Evolutionary conservation across 139 green algal genomes (phyloP).

Genomic region (Monoraphidium neglectum): DNA sequence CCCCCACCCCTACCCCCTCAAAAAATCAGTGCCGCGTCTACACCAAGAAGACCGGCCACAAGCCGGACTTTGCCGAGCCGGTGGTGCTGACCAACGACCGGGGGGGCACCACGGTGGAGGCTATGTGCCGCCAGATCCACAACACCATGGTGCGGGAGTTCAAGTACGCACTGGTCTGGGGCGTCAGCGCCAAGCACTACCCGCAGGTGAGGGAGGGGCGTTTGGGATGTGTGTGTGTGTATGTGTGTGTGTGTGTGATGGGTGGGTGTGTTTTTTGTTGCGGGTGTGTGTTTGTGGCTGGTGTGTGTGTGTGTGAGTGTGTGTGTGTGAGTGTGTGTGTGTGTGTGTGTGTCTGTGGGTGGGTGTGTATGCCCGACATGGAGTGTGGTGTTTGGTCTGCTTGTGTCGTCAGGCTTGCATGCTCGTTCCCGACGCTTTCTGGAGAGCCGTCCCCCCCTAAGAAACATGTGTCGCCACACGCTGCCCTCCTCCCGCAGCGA

Average conservation of each 20-base stretch:
- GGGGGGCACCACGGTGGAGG: conserved; percentile 86
- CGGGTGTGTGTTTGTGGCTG: neutral
- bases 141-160: conserved; percentile 77
- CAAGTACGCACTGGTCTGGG: conserved; percentile 97
- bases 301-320: too few relatives aligned
- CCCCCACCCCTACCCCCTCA: neutral
- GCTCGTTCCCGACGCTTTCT: too few relatives aligned
- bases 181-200: conserved; percentile 91
- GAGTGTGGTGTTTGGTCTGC: too few relatives aligned
- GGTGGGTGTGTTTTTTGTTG: conserved; percentile 14
- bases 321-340: neutral
- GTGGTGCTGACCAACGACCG: conserved; percentile 86
- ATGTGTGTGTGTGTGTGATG: too few relatives aligned
- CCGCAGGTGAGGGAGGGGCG: too few relatives aligned
- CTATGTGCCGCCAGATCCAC: conserved; percentile 89
- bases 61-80: conserved; percentile 96
- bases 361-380: too few relatives aligned
- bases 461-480: too few relatives aligned
- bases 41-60: conserved; percentile 93
- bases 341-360: too few relatives aligned
- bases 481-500: conserved; percentile 19
- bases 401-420: too few relatives aligned
- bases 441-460: too few relatives aligned
- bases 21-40: conserved; percentile 92
- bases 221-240: too few relatives aligned